Percentiles rank a stretch among this genome's conserved stretches.
Conservation (phyloP, 441 rosid genomes). For the Populus hybrid region DNA sequence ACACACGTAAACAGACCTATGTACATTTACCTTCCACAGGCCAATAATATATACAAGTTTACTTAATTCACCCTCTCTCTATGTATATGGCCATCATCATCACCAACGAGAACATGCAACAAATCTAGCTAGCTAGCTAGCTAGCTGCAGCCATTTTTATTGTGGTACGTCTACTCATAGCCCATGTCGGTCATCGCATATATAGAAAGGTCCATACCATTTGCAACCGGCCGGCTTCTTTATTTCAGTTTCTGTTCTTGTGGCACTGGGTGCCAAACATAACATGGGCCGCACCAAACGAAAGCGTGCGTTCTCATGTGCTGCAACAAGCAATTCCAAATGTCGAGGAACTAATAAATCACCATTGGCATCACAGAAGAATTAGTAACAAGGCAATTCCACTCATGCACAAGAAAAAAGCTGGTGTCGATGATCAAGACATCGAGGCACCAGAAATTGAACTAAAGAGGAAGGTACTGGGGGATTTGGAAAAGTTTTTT, state of each 20-base stretch:
- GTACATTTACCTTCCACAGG: too few species aligned
- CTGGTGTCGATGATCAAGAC: not conserved
- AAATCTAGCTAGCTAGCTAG: not conserved
- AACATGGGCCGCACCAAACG: not conserved
- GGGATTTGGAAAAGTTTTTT: conserved; percentile 34
- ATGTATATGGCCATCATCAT: not conserved
- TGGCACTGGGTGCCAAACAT: conserved; percentile 32
- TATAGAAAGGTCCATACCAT: not conserved
- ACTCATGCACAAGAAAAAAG: not conserved
- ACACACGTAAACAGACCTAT: not conserved
- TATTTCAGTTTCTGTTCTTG: conserved; percentile 22
- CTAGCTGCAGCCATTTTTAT: not conserved
- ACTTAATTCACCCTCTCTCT: too few species aligned
- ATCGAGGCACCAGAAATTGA: not conserved
- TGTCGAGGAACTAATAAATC: not conserved
- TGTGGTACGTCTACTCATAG: conserved; percentile 15
- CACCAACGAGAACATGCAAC: not conserved
- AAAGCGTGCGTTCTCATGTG: not conserved
- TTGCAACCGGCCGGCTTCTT: conserved; percentile 25
- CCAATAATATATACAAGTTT: too few species aligned
- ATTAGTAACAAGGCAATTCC: conserved; percentile 22
- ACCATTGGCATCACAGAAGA: conserved; percentile 14
- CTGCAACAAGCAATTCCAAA: not conserved
- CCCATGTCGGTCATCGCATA: not conserved
- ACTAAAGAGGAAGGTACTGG: conserved; percentile 1